Conservation (phyloP, 352 stramenopile genomes). For the Phytophthora tubulina region DNA sequence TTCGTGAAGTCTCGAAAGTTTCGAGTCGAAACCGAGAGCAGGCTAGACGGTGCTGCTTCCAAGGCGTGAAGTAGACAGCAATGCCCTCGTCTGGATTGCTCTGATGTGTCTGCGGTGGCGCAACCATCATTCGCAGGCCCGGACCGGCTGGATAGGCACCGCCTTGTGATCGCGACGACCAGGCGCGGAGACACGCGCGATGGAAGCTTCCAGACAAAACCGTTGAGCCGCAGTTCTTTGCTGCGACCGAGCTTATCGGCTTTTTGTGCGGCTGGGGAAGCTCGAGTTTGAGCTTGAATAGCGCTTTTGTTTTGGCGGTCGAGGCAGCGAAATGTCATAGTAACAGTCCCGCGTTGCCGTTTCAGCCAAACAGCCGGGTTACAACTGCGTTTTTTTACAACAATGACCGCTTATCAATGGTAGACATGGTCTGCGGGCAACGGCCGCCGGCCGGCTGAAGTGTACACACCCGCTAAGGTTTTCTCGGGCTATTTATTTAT, state of each 20-base stretch:
- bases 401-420: not conserved
- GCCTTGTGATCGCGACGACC: not conserved
- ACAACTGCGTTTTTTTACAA: not conserved
- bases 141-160: conserved; percentile 12
- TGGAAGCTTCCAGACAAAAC: conserved; percentile 18
- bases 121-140: not conserved
- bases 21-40: too few species aligned
- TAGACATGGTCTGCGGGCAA: not conserved
- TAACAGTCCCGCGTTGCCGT: not conserved
- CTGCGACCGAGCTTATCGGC: conserved; percentile 6
- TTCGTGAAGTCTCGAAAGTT: too few species aligned
- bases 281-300: conserved; percentile 6
- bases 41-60: not conserved
- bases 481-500: not conserved
- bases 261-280: conserved; percentile 9
- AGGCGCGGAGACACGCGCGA: conserved; percentile 27
- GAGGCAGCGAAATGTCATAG: conserved; percentile 1
- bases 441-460: not conserved
- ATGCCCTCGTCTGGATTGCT: not conserved
- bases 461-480: not conserved
- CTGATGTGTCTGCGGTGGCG: conserved; percentile 5
- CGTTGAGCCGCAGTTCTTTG: conserved; percentile 29
- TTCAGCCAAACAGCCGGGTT: not conserved
- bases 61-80: not conserved
- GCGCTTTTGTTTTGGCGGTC: conserved; percentile 3